Base-by-base conservation (phyloP, 768 basidiomycete genomes). In the Fomitopsis serialis region DNA sequence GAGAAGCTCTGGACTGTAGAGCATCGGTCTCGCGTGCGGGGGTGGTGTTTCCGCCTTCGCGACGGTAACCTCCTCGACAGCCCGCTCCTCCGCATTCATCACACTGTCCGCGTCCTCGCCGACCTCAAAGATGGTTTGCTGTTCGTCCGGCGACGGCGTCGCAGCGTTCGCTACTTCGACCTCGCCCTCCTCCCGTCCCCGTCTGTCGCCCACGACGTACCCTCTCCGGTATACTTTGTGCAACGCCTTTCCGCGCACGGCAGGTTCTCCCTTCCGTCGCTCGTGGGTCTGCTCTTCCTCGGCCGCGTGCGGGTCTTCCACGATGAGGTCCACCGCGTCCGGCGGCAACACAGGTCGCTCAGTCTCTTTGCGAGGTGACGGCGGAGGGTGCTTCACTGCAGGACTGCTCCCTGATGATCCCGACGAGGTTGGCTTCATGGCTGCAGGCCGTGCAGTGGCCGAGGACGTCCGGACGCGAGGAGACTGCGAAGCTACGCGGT, bases 311-410 rank as follows among this genome's bases (percentile, higher is more conserved):
- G 65, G 56, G 61, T 86, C 87, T 62, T 89, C 88, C 0, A 95
- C 82, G 4, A 98, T 79, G 17, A 99, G 74, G 63, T 99, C 96
- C 1, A 98, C 85, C 1, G 95, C 94, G 58, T 98, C 89, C 1
- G 81, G 77, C 13, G 79, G 78, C 12, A 82, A 67, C 11, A 60
- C 62, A 22, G 63, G 60, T 1, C 60, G 60, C 64, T 65, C 59
- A 17, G 40, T 53, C 21, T 53, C 59, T 13, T 50, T 50, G 7
- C 45, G 55, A 3, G 62, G 61, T 8, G 64, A 61, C 10, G 62
- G 61, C 19, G 62, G 58, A 5, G 63, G 57, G 23, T 29, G 24
- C 35, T 44, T 45, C 49, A 37, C 22, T 10, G 19, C 12, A 34
- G 61, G 63, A 45, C 57, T 62, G 48, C 58, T 55, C 23, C 46